Base-by-base conservation (phyloP, 2,329 filamentous ascomycete genomes). In the Neopestalotiopsis clavispora region DNA sequence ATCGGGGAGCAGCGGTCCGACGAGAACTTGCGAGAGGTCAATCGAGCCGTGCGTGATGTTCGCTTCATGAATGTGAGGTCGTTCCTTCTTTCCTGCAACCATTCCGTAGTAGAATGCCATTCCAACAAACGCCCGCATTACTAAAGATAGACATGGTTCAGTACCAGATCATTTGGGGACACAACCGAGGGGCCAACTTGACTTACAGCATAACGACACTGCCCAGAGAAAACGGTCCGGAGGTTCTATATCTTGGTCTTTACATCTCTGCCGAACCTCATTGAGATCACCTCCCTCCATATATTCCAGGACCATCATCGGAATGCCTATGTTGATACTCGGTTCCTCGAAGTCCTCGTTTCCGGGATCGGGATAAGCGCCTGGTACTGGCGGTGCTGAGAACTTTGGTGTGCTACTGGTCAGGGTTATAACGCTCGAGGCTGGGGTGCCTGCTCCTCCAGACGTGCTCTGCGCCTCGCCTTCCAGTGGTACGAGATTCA, bases 151-250 rank as follows among this genome's bases (percentile, higher is more conserved):
- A 52, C 45, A n/a, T n/a, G 14, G 17, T 9, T 52, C 17, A 52
- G 45, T 9, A 23, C 17, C 45, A 9, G 14, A 52, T 9, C 45
- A 23, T 17, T 5, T n/a, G 45, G 3, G 20, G 45, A 4, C 9
- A 52, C n/a, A 6, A 42, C 10, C n/a, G 23, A 12, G 2, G 28
- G 42, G 13, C 14, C 6, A n/a, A 20, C 23, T 20, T 6, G 10
- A 67, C 65, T 42, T 32, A 67, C 65, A 42, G 20, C 65, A 67
- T 23, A 45, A 38, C 38, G 58, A 4, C 10, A 67, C 14, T 56
- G 45, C 32, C 65, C 65, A 67, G 17, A 67, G 65, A 59, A 67
- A 42, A n/a, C 65, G 52, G 20, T 28, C 30, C 4, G 65, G 56
- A 23, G 65, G 65, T 12, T 32, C 6, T 9, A 45, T 34, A 34